Evolutionary conservation across 1,139 yeast genomes (phyloP), one percentile per base, ranked within the genome.

Genomic region (Nakaseomyces glabratus): DNA sequence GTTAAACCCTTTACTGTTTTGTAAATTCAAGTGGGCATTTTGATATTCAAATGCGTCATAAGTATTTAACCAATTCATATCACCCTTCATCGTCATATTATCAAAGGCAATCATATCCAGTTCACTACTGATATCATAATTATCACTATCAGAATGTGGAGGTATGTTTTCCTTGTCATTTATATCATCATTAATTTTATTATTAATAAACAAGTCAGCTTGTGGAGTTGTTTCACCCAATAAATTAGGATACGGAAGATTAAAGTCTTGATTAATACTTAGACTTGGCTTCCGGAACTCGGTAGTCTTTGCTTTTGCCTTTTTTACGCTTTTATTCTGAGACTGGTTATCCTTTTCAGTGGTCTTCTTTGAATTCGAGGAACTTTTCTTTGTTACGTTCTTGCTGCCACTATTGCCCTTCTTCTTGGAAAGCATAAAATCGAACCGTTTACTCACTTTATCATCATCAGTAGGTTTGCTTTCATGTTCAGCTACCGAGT

Each of bases 401-500:
- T 36, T 18, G 19, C 33, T 9, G 24, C 23, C 24, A 36, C 71
- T 47, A 33, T 68, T 68, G 8, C 33, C 11, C 31, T 49, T 52
- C 34, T 53, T 52, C 36, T 51, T 52, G 32, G 51, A 50, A 25
- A 49, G 43, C 51, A 55, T 54, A 30, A 54, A 55, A 35, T 55
- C 59, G 36, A 55, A 55, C 31, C 60, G 43, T 42, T 53, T 54
- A 37, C 58, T 52, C 2, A 55, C 48, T 1, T 54, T 49, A 34
- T 53, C 55, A 38, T 52, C 58, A 4, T 46, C 43, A 22, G 44
- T 46, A 11, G 44, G 6, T 17, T 23, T 34, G 4, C 20, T 2
- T 3, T 28, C 24, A 4, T 11, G 37, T 24, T 43, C 48, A 13
- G 46, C 36, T 11, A 44, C 36, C 7, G 42, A 44, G 25, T 31